Evolutionary conservation across 2,329 filamentous ascomycete species (phyloP).

Genomic region (Clonostachys solani): DNA sequence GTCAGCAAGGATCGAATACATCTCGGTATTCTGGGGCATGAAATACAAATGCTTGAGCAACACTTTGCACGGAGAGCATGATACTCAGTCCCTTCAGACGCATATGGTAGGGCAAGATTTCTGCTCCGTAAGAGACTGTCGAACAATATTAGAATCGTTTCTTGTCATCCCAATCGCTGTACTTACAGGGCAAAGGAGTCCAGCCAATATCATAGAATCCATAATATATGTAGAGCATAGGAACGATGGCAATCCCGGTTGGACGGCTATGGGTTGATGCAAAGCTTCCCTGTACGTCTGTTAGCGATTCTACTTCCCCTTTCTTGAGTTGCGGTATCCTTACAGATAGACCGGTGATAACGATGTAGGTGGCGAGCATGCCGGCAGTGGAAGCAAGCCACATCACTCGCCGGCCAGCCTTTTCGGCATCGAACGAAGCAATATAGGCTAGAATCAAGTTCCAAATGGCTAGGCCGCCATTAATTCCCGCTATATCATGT

Average conservation of each 20-base stretch:
- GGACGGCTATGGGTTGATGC: constrained; percentile 13
- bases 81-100: constrained; percentile 1
- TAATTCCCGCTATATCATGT: constrained; percentile 1
- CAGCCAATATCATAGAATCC: constrained; percentile 46
- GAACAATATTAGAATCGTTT: too few relatives aligned
- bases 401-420: constrained; percentile 1
- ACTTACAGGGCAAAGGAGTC: constrained; percentile 35
- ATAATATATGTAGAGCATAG: constrained; percentile 22
- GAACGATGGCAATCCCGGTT: constrained; percentile 18
- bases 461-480: constrained; percentile 2
- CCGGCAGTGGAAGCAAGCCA: constrained; percentile 1
- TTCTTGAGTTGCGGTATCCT: too few relatives aligned
- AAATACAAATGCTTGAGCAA: constrained; percentile 2
- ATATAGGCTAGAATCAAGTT: neutral
- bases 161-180: too few relatives aligned
- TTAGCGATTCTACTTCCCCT: too few relatives aligned
- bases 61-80: neutral
- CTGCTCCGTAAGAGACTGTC: constrained; percentile 43
- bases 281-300: constrained; percentile 9
- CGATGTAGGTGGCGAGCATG: constrained; percentile 18
- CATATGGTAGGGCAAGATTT: constrained; percentile 39
- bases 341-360: constrained; percentile 17
- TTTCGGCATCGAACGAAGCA: constrained; percentile 2
- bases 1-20: too few relatives aligned
- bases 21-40: too few relatives aligned